phyloP scores from a whole-genome alignment of 345 rosid genomes.

The Citrus reticulata region DNA sequence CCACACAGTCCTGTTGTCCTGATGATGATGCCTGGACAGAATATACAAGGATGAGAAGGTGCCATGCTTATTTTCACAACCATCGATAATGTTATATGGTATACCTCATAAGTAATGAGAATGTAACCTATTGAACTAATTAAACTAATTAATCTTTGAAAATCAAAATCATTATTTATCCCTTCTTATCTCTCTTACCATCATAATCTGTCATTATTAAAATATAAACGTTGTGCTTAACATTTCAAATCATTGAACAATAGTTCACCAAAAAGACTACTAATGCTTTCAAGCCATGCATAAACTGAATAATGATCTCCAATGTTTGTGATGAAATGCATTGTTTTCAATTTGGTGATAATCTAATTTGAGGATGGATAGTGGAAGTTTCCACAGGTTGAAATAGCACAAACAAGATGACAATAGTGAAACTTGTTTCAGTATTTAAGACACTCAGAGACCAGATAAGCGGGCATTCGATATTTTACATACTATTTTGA shows the following conservation, averaged over 20 bases:
- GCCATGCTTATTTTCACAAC: not conserved
- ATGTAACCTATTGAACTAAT: not conserved
- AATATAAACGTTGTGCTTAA: not conserved
- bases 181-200: not conserved
- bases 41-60: constrained; percentile 9
- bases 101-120: not conserved
- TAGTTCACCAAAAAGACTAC: not conserved
- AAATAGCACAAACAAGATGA: not conserved
- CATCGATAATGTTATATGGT: not conserved
- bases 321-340: not conserved
- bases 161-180: not conserved
- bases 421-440: not conserved
- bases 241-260: not conserved
- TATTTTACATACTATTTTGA: not conserved
- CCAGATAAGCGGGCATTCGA: not conserved
- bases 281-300: not conserved
- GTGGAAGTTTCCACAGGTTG: not conserved
- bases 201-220: not conserved
- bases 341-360: not conserved
- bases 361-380: not conserved
- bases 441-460: not conserved
- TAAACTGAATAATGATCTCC: not conserved
- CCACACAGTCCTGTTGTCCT: constrained; percentile 37
- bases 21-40: constrained; percentile 48
- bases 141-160: not conserved